Evolutionary conservation across 768 basidiomycete species (phyloP), one percentile per base, ranked within the genome.

Genomic region (Naganishia antarctica): DNA sequence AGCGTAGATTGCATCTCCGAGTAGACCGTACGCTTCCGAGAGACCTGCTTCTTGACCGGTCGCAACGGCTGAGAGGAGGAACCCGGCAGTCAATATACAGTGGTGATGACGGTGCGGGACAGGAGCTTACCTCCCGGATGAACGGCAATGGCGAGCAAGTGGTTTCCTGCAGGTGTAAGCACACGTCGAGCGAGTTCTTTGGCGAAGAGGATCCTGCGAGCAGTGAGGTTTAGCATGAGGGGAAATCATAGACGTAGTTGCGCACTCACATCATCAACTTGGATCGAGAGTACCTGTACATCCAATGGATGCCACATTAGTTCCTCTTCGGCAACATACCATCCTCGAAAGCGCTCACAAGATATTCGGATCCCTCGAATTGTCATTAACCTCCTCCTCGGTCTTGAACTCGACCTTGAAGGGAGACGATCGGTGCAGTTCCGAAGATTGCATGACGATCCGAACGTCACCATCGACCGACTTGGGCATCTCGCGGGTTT

Each of bases 31-130:
- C 4, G 73, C 70, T 43, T 77, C 69, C 13, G 72, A 67, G 2
- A 74, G 73, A 59, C 73, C 73, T 47, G 70, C 53, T 66, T 77
- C 72, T 61, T 77, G 76, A 48, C 57, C 74, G 40, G 76, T 77
- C 0, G 69, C 69, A 13, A 77, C 76, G 26, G 73, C 74, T 57
- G 21, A 13, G 45, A 25, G 45, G 15, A 25, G 15, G 45, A 46
- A 25, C n/a, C n/a, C n/a, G n/a, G n/a, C n/a, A n/a, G n/a, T n/a
- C n/a, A n/a, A n/a, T n/a, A n/a, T n/a, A n/a, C n/a, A 46, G 45
- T 8, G 7, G 26, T 26, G 8, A 16, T 29, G 31, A 23, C 29
- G 7, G 5, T 21, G 4, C 23, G 21, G 29, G 31, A 4, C 31
- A 34, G 9, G n/a, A 1, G 34, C 53, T 57, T 23, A 57, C 53